Base-by-base conservation (phyloP, 257 asterid species). In the Solanum dulcamara region DNA sequence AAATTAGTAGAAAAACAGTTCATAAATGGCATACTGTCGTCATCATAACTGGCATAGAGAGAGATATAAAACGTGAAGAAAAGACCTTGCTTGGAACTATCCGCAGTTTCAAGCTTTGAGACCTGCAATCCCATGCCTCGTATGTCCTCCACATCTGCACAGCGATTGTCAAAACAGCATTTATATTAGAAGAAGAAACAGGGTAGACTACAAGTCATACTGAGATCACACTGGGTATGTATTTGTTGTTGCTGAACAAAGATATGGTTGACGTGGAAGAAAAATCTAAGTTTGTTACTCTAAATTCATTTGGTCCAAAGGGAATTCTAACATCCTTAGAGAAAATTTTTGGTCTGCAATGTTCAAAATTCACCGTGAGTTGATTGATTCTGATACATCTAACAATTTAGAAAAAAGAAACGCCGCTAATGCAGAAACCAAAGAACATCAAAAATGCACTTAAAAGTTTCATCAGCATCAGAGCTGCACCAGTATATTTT, bases 51-150 rank as follows among this genome's bases (percentile, higher is more conserved):
- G 64, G 83, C 18, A 50, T 79, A 79, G 20, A 48, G 83, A 79
- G 64, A 48, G 2, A 10, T 15, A 79, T 48, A 42, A 75, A 44
- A 10, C 44, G 11, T 82, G 35, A 38, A 51, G 81, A 48, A 11
- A 42, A 55, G 38, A 30, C 99, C 98, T 90, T 68, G 91, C 71
- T 87, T 93, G 89, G 88, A 83, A 89, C 74, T 92, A 83, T 92
- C 93, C n/a, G 88, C 87, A 82, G 88, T 93, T 92, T 95, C 97
- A 83, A 97, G 99, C 90, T 97, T 97, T 10, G 99, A 94, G 86
- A 96, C 98, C 91, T 97, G 98, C 92, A 97, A 90, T 89, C 98
- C 98, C 97, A 95, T 88, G 83, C 99, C 99, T 90, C 98, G 89
- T 86, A 97, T 91, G 87, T 95, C 98, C 87, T 89, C 88, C 80